These are phyloP conservation scores for Picea abies DNA, from an alignment of 83 land plant species.

Conservation along the genomic window DNA sequence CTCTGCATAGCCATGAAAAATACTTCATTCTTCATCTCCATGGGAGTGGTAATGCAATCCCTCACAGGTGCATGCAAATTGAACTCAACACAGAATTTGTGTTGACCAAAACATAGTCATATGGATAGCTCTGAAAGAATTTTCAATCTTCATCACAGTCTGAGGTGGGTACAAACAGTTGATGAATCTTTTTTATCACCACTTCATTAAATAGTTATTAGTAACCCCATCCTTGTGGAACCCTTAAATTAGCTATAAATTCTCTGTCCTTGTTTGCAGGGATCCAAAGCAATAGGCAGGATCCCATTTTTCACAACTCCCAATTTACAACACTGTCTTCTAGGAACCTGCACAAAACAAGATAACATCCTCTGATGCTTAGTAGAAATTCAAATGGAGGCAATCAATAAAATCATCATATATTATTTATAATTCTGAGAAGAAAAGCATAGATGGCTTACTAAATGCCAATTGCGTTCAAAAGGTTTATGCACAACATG, in stretches of 20 bases:
- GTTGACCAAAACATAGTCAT: too few relatives aligned
- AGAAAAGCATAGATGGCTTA: neutral
- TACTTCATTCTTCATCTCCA: too few relatives aligned
- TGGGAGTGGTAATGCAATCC: too few relatives aligned
- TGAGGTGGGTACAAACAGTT: too few relatives aligned
- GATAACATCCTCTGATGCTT: neutral
- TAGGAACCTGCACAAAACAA: constrained; percentile 14
- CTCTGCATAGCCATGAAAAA: too few relatives aligned
- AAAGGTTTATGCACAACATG: constrained; percentile 13
- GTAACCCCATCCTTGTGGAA: too few relatives aligned
- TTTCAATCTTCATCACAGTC: too few relatives aligned
- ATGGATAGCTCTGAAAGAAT: too few relatives aligned
- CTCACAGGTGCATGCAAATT: too few relatives aligned
- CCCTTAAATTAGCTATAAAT: constrained; percentile 10
- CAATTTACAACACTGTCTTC: constrained; percentile 15
- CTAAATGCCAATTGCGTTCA: constrained; percentile 13
- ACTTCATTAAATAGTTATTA: too few relatives aligned
- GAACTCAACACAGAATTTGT: too few relatives aligned
- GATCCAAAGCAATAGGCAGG: constrained; percentile 5
- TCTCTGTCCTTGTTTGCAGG: constrained; percentile 10
- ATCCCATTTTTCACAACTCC: constrained; percentile 4
- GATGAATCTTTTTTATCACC: too few relatives aligned
- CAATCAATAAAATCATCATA: neutral
- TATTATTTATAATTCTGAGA: neutral
- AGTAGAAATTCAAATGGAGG: neutral